Evolutionary conservation across 2,329 filamentous ascomycete genomes (phyloP).

Genomic region (Fusarium sp.): DNA sequence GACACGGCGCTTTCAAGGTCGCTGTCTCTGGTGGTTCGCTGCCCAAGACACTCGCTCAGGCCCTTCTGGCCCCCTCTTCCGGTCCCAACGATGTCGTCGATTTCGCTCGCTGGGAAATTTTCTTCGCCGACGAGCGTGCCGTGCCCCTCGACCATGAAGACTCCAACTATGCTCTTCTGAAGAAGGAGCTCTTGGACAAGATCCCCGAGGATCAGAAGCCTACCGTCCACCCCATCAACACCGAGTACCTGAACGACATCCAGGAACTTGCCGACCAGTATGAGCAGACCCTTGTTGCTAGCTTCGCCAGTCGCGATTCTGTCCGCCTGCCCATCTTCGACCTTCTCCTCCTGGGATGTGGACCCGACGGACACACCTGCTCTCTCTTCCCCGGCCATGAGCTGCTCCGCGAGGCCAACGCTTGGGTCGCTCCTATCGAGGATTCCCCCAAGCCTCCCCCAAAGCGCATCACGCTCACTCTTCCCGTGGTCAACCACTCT

Average conservation of each 20-base stretch:
- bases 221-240: conserved; percentile 82
- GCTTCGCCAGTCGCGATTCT: conserved; percentile 91
- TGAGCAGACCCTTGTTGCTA: conserved; percentile 85
- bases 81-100: conserved; percentile 71
- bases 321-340: conserved; percentile 97
- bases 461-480: conserved; percentile 88
- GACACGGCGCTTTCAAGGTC: conserved; percentile 88
- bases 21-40: conserved; percentile 94
- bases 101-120: conserved; percentile 95
- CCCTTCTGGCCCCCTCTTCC: conserved; percentile 71
- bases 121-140: conserved; percentile 97
- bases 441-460: conserved; percentile 96
- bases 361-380: conserved; percentile 97
- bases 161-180: conserved; percentile 92
- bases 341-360: conserved; percentile 90
- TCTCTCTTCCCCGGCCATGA: conserved; percentile 92
- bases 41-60: conserved; percentile 86
- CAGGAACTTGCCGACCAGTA: conserved; percentile 96
- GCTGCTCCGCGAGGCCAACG: conserved; percentile 84
- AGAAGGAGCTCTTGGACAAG: conserved; percentile 88
- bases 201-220: conserved; percentile 77
- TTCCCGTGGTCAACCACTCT: conserved; percentile 90
- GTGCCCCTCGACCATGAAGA: conserved; percentile 92
- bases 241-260: conserved; percentile 72
- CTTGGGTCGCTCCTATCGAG: conserved; percentile 92